These are phyloP conservation scores for Dactylellina drechsleri DNA, from an alignment of 2,329 filamentous ascomycete species.

Conservation along the genomic window DNA sequence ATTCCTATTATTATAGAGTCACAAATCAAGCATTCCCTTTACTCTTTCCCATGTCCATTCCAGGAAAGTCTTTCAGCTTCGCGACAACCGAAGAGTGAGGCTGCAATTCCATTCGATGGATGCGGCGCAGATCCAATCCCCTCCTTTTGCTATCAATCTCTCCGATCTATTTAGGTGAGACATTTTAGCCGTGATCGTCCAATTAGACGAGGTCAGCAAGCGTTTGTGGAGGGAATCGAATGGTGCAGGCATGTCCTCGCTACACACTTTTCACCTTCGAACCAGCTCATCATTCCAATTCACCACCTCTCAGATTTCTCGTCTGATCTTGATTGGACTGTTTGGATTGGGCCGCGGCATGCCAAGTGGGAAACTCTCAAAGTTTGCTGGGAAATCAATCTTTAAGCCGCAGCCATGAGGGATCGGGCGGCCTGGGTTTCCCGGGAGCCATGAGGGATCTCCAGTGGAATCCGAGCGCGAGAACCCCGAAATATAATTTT, in stretches of 20 bases:
- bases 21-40: constrained; percentile 10
- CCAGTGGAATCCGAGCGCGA: constrained; percentile 54
- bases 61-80: background rate
- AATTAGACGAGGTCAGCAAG: constrained; percentile 54
- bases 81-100: constrained; percentile 6
- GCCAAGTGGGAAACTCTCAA: constrained; percentile 46
- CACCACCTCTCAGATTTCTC: constrained; percentile 19
- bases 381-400: constrained; percentile 16
- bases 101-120: constrained; percentile 18
- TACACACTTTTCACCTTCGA: constrained; percentile 27
- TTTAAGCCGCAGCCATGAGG: constrained; percentile 40
- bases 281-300: background rate
- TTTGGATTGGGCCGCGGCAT: constrained; percentile 20
- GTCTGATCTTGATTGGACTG: constrained; percentile 47
- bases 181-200: constrained; percentile 52
- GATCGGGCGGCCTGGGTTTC: constrained; percentile 39
- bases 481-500: constrained; percentile 44
- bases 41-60: background rate
- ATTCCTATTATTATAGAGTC: constrained; percentile 8
- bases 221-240: constrained; percentile 45
- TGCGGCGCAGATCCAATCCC: constrained; percentile 52
- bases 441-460: constrained; percentile 28
- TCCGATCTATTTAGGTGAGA: constrained; percentile 53
- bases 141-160: constrained; percentile 52
- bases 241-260: constrained; percentile 46